Conservation (phyloP, 2,329 filamentous ascomycete genomes). For the Sporothrix sp. region DNA sequence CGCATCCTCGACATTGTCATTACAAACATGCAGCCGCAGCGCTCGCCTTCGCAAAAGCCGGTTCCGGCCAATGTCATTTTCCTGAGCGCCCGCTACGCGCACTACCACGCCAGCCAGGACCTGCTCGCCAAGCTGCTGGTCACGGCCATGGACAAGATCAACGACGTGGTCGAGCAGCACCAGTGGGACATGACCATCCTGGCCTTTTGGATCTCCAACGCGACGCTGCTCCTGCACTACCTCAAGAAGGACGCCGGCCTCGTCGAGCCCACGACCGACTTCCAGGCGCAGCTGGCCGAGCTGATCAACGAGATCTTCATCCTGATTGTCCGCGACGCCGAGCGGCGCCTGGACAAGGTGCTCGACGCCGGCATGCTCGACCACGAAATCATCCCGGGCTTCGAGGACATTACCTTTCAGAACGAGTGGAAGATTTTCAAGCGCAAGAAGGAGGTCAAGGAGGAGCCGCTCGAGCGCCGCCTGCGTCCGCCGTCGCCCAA, state of each 20-base stretch:
- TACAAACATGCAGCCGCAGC: constrained; percentile 93
- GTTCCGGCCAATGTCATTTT: constrained; percentile 97
- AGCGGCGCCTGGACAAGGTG: constrained; percentile 91
- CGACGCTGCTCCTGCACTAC: constrained; percentile 89
- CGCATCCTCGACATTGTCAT: constrained; percentile 92
- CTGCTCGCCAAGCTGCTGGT: constrained; percentile 71
- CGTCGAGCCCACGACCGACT: constrained; percentile 70
- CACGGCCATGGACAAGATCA: constrained; percentile 90
- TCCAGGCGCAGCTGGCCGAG: constrained; percentile 87
- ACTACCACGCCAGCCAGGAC: constrained; percentile 87
- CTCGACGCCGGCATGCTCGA: constrained; percentile 90
- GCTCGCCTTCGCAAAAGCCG: constrained; percentile 93
- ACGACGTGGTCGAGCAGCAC: constrained; percentile 85
- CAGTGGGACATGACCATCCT: constrained; percentile 99
- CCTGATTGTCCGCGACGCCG: constrained; percentile 89
- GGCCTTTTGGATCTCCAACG: constrained; percentile 98
- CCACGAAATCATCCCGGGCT: constrained; percentile 94
- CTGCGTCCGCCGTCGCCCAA: constrained; percentile 90
- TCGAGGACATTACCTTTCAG: constrained; percentile 93
- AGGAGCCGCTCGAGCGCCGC: constrained; percentile 81
- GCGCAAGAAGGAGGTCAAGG: constrained; percentile 78
- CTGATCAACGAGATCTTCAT: constrained; percentile 98
- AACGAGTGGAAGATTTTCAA: constrained; percentile 98
- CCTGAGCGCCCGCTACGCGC: constrained; percentile 86
- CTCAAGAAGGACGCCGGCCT: constrained; percentile 87